Conservation (phyloP, 2,329 filamentous ascomycete genomes). For the Venturia nashicola region DNA sequence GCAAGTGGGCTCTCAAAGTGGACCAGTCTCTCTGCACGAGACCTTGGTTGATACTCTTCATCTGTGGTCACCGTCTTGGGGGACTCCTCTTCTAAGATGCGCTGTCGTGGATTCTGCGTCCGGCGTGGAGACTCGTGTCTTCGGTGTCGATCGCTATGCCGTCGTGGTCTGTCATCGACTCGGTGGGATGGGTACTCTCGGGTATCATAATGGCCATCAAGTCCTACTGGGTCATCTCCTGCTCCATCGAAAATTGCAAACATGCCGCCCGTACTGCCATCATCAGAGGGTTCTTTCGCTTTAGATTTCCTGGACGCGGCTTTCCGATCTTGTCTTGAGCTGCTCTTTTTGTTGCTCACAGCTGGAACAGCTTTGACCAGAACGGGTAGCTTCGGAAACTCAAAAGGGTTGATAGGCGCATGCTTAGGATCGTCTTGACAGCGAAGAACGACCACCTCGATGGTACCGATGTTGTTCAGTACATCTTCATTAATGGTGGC, state of each 20-base stretch:
- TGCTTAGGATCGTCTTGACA: slow-evolving; percentile 21
- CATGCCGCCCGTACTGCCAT: slow-evolving; percentile 15
- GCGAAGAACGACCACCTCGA: slow-evolving; percentile 35
- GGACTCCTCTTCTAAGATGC: not conserved
- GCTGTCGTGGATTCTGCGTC: not conserved
- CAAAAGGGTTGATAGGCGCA: not conserved
- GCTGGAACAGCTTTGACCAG: slow-evolving; percentile 1
- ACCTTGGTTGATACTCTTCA: not conserved
- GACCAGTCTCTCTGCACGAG: not conserved
- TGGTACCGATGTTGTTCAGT: slow-evolving; percentile 31
- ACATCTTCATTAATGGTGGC: slow-evolving; percentile 21
- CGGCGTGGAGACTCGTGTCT: not conserved
- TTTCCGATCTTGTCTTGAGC: not conserved
- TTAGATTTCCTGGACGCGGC: not conserved
- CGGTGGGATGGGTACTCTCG: not conserved
- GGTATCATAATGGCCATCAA: not conserved
- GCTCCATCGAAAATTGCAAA: slow-evolving; percentile 23
- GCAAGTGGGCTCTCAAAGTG: not conserved
- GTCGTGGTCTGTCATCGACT: not conserved
- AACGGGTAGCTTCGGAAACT: not conserved
- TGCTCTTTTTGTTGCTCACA: slow-evolving; percentile 4
- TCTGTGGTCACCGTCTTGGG: not conserved
- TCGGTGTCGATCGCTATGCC: not conserved
- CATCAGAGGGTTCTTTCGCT: slow-evolving; percentile 5
- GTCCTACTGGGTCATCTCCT: slow-evolving; percentile 14